Evolutionary conservation across 768 basidiomycete species (phyloP), one percentile per base, ranked within the genome.

Genomic region (Mycena crocata): DNA sequence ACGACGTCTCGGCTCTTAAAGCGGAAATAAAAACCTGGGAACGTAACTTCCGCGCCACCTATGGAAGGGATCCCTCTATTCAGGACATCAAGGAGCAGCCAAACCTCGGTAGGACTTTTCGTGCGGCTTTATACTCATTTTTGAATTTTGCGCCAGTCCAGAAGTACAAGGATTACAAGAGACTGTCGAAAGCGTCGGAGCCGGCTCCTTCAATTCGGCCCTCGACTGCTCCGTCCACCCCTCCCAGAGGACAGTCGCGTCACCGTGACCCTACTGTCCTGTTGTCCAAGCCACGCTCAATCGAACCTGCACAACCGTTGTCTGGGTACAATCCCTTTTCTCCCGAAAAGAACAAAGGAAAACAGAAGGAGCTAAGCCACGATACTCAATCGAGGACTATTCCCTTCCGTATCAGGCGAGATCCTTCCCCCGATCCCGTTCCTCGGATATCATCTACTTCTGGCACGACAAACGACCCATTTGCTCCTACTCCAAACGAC

Each of bases 101-200:
- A 9, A 71, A 73, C 55, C 89, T 94, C 64, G 92, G 93, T 94
- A 61, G 69, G 88, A 78, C 49, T 40, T 55, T 55, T 45, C 37
- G 49, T 34, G 26, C 68, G 40, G 23, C 35, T 39, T 55, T 23
- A 48, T 48, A 9, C 26, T 62, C 71, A 72, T 74, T 67, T n/a
- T 51, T 65, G 69, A 57, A 52, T 62, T 51, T 69, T 51, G 55
- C 28, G 64, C 15, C 74, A 94, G 93, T 91, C 66, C 85, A 87
- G 69, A 93, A 91, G 76, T 95, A 95, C 82, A 94, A 86, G 77
- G 84, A 87, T 32, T 93, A 94, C 84, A 94, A 94, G 84, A 89
- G 85, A 64, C 84, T 94, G 37, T 85, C 85, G 60, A 94, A 91
- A 69, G 74, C 77, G 1, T 66, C 77, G 32, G 66, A 66, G 30